These are phyloP conservation scores for Cucumis sativus DNA, from an alignment of 306 rosid genomes.

Conservation along the genomic window Cucumber_9930_V3 NC_026657.2:328501-329000, in stretches of 20 bases:
- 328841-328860: slow-evolving; percentile 42
- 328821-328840: slow-evolving; percentile 45
- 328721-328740: slow-evolving; percentile 39
- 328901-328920: slow-evolving; percentile 25
- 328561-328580: not conserved
- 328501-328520: not conserved
- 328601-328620: not conserved
- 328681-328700: slow-evolving; percentile 58
- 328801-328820: slow-evolving; percentile 48
- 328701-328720: slow-evolving; percentile 65
- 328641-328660: slow-evolving; percentile 4
- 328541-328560: slow-evolving; percentile 2
- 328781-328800: slow-evolving; percentile 90
- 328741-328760: slow-evolving; percentile 54
- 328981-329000: slow-evolving; percentile 23
- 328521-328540: not conserved
- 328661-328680: slow-evolving; percentile 89
- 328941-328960: slow-evolving; percentile 29
- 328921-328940: slow-evolving; percentile 50
- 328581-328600: not conserved
- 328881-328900: slow-evolving; percentile 23
- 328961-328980: slow-evolving; percentile 19
- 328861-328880: slow-evolving; percentile 43
- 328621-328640: not conserved
- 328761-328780: slow-evolving; percentile 78